A percentile compares a stretch with the other conserved stretches of the same genome.
Conservation (phyloP, 768 basidiomycete species). For the Dioszegia hungarica region DNA sequence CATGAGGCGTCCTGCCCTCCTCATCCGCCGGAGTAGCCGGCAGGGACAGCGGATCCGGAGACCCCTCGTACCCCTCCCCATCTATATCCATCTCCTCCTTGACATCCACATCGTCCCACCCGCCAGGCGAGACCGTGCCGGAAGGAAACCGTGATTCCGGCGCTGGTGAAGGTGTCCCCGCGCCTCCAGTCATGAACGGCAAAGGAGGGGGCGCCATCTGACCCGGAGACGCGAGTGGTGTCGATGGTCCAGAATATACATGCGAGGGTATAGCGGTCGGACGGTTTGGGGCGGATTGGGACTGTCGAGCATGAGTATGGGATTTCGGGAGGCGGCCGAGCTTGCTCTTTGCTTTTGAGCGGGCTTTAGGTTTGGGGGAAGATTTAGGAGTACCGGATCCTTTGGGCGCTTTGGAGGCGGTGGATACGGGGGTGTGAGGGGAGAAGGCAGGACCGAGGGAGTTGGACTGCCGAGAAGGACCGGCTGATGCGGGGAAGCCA, state of each 20-base stretch:
- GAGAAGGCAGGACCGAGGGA: constrained; percentile 1
- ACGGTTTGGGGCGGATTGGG: neutral
- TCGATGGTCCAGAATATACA: constrained; percentile 17
- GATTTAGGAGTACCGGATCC: neutral
- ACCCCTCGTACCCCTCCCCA: neutral
- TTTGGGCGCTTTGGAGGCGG: neutral
- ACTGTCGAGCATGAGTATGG: neutral
- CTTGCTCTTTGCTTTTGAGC: neutral
- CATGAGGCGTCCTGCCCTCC: neutral
- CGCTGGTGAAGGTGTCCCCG: neutral
- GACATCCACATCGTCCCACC: neutral
- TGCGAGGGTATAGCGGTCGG: constrained; percentile 26
- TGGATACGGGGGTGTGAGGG: neutral
- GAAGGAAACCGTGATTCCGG: neutral
- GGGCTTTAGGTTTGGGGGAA: neutral
- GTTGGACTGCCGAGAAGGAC: neutral
- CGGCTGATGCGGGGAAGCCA: neutral
- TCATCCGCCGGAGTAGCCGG: neutral
- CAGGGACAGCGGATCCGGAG: neutral
- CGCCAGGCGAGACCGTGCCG: neutral
- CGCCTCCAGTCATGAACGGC: constrained; percentile 1
- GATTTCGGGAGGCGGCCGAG: constrained; percentile 2
- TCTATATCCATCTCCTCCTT: constrained; percentile 9
- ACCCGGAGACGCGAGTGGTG: constrained; percentile 6
- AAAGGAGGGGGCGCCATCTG: neutral